Conservation (phyloP, 257 asterid genomes). For the Solanum neorickii region DNA sequence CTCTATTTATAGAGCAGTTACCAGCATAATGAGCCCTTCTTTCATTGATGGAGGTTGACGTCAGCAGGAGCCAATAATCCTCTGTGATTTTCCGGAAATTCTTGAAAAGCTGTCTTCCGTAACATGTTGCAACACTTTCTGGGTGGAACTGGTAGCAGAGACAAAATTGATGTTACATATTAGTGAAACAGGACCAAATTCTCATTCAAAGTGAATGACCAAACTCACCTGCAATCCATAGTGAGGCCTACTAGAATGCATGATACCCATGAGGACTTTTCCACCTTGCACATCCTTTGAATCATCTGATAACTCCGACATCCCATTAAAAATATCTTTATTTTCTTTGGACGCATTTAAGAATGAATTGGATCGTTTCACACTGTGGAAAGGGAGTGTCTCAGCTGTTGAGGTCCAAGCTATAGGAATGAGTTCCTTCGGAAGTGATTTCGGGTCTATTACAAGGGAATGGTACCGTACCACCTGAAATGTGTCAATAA, state of each 20-base stretch:
- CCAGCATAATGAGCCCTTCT: constrained; percentile 43
- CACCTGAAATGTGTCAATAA: constrained; percentile 37
- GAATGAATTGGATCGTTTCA: constrained; percentile 15
- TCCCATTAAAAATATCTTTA: constrained; percentile 18
- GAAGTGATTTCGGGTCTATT: constrained; percentile 75
- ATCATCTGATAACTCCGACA: constrained; percentile 17
- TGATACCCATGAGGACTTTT: constrained; percentile 83
- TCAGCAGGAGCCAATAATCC: constrained; percentile 64
- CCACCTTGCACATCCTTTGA: constrained; percentile 22
- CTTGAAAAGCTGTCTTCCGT: constrained; percentile 77
- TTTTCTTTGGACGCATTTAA: constrained; percentile 28
- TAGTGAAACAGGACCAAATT: not conserved
- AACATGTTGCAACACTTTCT: constrained; percentile 80
- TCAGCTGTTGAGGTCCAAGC: constrained; percentile 77
- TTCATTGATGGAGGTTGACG: constrained; percentile 36
- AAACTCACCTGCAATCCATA: constrained; percentile 80
- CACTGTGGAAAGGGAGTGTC: constrained; percentile 50
- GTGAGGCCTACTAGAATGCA: constrained; percentile 89
- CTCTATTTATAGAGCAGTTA: constrained; percentile 24
- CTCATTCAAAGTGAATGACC: not conserved
- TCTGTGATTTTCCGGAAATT: constrained; percentile 78
- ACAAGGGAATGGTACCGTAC: constrained; percentile 96
- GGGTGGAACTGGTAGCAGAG: constrained; percentile 73
- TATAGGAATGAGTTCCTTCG: constrained; percentile 76
- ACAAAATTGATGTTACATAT: constrained; percentile 1